A percentile compares a stretch with the other conserved stretches of the same genome.
phyloP scores from a whole-genome alignment of 164 flowering plant species.

The Euptelea pleiosperma region DNA sequence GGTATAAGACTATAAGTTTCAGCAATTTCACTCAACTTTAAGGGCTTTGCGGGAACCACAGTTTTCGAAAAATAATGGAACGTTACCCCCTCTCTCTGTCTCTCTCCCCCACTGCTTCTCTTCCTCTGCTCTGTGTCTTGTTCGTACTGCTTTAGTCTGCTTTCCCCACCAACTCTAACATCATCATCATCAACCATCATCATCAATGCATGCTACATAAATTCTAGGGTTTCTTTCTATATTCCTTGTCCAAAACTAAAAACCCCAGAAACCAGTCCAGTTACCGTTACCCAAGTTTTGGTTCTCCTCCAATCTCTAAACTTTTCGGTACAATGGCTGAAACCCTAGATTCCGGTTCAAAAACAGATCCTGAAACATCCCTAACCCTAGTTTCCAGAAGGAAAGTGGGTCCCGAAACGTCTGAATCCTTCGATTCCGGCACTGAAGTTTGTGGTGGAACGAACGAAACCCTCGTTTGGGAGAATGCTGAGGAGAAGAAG shows the following conservation, averaged over 20 bases:
- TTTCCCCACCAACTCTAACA: background rate
- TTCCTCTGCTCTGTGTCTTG: background rate
- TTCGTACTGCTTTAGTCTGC: background rate
- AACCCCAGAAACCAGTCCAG: no score
- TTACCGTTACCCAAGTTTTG: no score
- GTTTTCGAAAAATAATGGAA: conserved; percentile 9
- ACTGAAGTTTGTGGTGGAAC: background rate
- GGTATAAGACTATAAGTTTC: no score
- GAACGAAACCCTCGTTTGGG: conserved; percentile 7
- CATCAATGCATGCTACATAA: background rate
- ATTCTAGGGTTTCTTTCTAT: conserved; percentile 7
- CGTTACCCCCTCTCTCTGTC: conserved; percentile 12
- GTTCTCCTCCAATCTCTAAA: background rate
- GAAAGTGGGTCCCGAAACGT: no score
- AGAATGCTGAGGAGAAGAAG: conserved; percentile 6
- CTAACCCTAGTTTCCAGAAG: no score
- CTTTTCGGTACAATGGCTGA: background rate
- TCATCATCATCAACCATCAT: background rate
- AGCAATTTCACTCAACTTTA: background rate
- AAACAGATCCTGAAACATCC: no score
- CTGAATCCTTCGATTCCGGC: no score
- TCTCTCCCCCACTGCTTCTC: background rate
- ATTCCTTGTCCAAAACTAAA: background rate
- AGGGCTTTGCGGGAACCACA: conserved; percentile 6
- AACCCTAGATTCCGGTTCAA: no score